Evolutionary conservation across 2,329 filamentous ascomycete genomes (phyloP), one percentile per base, ranked within the genome.

Genomic region (Alternaria sp.): DNA sequence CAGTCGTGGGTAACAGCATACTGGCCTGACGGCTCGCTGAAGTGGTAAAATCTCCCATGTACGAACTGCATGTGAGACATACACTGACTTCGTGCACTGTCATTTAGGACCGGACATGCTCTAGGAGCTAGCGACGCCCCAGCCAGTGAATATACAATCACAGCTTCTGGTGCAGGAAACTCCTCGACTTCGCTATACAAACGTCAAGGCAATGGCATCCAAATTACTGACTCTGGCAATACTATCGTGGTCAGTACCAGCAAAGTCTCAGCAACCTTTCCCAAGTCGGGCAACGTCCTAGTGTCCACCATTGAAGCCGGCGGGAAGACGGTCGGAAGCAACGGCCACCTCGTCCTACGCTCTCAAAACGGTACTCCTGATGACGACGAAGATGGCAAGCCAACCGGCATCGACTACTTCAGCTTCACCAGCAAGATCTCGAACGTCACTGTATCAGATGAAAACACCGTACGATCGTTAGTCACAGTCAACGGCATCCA

Each of bases 11-110:
- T 83, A 4, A 88, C 85, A 1, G 86, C 84, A 0, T 87, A 86
- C 71, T 89, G 87, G 87, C 82, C 84, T 1, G 87, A 89, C 75
- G 86, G 85, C 25, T 88, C 87, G 0, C 80, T 88, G 57, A 89
- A 89, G 70, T 89, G 87, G 23, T 23, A 23, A 23, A 23, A 23
- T 23, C 23, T 23, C 23, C 23, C 23, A 23, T 23, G 23, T 25
- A 25, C 23, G 23, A 25, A 25, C 23, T 25, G 23, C 23, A 8
- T 25, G 6, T 25, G 23, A 25, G 23, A 25, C 23, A 25, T 25
- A 2, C 6, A 25, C 23, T 25, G 23, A 25, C 23, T 25, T 25
- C 23, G 23, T 25, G 6, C 23, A 25, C 23, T 6, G 23, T 23
- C 23, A 23, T 23, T 23, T 23, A 23, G 23, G 87, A 87, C 85